A percentile compares a stretch with the other conserved stretches of the same genome.
These are phyloP conservation scores for Plantago coronopus DNA, from an alignment of 305 asterid genomes.

Conservation along the genomic window DNA sequence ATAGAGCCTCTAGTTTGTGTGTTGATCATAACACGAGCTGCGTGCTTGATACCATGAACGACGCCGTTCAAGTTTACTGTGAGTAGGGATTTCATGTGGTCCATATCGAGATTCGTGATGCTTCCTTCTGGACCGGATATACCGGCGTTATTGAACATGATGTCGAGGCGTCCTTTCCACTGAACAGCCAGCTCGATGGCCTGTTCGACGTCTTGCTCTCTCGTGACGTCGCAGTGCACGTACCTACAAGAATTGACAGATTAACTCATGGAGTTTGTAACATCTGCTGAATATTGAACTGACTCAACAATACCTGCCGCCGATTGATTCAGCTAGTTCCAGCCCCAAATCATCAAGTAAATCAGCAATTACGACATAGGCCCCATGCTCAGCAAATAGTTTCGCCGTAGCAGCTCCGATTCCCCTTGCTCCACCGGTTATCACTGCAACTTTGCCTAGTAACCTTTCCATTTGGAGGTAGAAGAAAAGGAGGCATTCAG, in stretches of 20 bases:
- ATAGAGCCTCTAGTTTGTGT: slow-evolving; percentile 47
- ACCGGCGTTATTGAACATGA: slow-evolving; percentile 95
- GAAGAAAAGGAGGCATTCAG: background rate
- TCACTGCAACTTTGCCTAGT: slow-evolving; percentile 72
- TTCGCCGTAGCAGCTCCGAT: slow-evolving; percentile 85
- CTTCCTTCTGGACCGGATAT: slow-evolving; percentile 72
- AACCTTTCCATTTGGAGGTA: slow-evolving; percentile 18
- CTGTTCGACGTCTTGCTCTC: slow-evolving; percentile 55
- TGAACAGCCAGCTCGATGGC: slow-evolving; percentile 46
- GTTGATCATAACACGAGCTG: slow-evolving; percentile 67
- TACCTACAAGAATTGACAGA: slow-evolving; percentile 19
- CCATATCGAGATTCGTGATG: slow-evolving; percentile 64
- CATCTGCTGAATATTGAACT: background rate
- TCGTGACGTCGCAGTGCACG: slow-evolving; percentile 70
- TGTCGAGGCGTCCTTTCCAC: slow-evolving; percentile 78
- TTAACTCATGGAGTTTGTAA: background rate
- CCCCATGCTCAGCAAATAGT: slow-evolving; percentile 63
- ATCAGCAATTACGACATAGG: slow-evolving; percentile 70
- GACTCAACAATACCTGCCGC: slow-evolving; percentile 36
- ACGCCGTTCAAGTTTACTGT: slow-evolving; percentile 63
- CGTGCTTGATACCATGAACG: slow-evolving; percentile 80
- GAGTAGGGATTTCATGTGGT: slow-evolving; percentile 35
- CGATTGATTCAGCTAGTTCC: slow-evolving; percentile 46
- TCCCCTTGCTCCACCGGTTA: slow-evolving; percentile 92
- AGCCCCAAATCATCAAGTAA: slow-evolving; percentile 54